Conservation (phyloP, 2,329 filamentous ascomycete species). For the Colletotrichum cereale region DNA sequence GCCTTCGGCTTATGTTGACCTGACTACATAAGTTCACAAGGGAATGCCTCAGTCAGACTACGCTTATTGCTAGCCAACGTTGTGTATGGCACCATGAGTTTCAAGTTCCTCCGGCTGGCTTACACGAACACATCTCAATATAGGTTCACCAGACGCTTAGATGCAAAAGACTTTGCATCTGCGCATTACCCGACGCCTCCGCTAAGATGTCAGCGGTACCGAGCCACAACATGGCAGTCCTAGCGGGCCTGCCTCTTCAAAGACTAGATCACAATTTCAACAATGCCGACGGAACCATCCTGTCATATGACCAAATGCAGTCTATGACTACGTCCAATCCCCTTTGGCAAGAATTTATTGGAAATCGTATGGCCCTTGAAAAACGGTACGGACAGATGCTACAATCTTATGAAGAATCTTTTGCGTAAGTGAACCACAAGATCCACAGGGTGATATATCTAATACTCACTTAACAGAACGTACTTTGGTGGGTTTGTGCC, state of each 20-base stretch:
- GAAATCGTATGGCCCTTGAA: constrained; percentile 42
- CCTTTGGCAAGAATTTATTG: constrained; percentile 44
- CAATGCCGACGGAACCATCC: constrained; percentile 43
- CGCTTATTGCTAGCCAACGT: no score
- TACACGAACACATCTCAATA: neutral
- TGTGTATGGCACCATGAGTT: no score
- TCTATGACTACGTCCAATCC: constrained; percentile 40
- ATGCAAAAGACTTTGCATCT: no score
- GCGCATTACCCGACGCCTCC: no score
- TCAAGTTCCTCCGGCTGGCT: rapidly evolving
- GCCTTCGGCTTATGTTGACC: no score
- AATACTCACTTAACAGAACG: neutral
- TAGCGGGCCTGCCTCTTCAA: constrained; percentile 15
- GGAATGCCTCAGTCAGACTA: neutral
- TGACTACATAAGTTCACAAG: neutral
- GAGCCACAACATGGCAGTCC: neutral
- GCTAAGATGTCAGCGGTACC: neutral
- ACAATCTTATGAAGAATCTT: constrained; percentile 41
- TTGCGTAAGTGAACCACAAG: constrained; percentile 16
- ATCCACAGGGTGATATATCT: rapidly evolving
- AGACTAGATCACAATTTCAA: constrained; percentile 44
- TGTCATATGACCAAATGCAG: constrained; percentile 43
- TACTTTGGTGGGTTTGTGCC: constrained; percentile 43
- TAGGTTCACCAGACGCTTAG: no score
- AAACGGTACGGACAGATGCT: constrained; percentile 43